These are phyloP conservation scores for Capsicum rhomboideum DNA, from an alignment of 257 asterid species.

Conservation along the genomic window DNA sequence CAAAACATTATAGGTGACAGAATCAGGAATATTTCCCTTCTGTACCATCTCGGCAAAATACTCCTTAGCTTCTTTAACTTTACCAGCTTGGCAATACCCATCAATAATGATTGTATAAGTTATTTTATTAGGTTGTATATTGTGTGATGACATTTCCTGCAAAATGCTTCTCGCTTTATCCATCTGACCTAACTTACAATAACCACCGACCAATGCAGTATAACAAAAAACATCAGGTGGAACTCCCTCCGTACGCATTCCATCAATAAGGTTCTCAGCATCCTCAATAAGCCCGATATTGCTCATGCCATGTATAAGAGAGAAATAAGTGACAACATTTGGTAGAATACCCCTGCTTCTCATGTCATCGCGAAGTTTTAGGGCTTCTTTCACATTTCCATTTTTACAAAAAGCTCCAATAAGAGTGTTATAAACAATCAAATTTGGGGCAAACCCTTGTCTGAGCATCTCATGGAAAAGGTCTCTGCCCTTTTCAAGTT, in stretches of 20 bases:
- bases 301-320: slow-evolving; percentile 78
- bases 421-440: slow-evolving; percentile 55
- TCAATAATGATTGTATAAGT: slow-evolving; percentile 66
- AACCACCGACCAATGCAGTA: slow-evolving; percentile 76
- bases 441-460: slow-evolving; percentile 35
- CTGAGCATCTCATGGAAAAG: slow-evolving; percentile 39
- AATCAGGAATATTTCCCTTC: slow-evolving; percentile 61
- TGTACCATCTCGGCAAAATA: slow-evolving; percentile 53
- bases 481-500: slow-evolving; percentile 47
- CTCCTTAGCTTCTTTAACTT: slow-evolving; percentile 42
- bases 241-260: slow-evolving; percentile 58
- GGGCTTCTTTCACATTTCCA: slow-evolving; percentile 50
- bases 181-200: slow-evolving; percentile 73
- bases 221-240: slow-evolving; percentile 69
- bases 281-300: slow-evolving; percentile 37
- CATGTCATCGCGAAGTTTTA: slow-evolving; percentile 54
- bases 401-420: slow-evolving; percentile 49
- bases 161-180: slow-evolving; percentile 42
- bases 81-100: slow-evolving; percentile 62
- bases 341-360: slow-evolving; percentile 45
- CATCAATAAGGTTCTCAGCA: slow-evolving; percentile 40
- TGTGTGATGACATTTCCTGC: slow-evolving; percentile 56
- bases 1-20: slow-evolving; percentile 58
- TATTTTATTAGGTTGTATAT: slow-evolving; percentile 57
- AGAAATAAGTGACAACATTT: slow-evolving; percentile 50